Percentiles rank a stretch among this genome's conserved stretches.
Evolutionary conservation across 805 yeast genomes (phyloP).

Genomic region (Ogataea angusta): DNA sequence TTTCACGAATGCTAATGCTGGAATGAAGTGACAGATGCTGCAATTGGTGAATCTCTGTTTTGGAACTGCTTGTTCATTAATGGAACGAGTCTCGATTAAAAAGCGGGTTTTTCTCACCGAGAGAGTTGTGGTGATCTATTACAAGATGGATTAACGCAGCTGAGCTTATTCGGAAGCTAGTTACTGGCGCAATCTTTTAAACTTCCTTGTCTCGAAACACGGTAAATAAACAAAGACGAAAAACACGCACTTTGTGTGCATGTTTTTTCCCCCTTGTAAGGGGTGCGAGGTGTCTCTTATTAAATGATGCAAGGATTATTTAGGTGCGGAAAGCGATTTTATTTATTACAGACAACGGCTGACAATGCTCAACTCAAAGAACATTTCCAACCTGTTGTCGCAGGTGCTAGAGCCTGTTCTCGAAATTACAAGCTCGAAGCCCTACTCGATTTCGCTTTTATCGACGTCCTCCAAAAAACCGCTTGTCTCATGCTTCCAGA

Average conservation of each 20-base stretch:
- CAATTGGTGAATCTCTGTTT: background rate
- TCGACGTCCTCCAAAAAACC: conserved; percentile 29
- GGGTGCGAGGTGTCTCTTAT: conserved; percentile 3
- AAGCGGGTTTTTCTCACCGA: background rate
- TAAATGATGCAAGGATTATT: no score
- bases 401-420: conserved; percentile 29
- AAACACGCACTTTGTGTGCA: conserved; percentile 10
- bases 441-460: conserved; percentile 31
- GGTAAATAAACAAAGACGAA: conserved; percentile 11
- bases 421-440: conserved; percentile 22
- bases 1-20: conserved; percentile 9
- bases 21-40: conserved; percentile 2
- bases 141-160: background rate
- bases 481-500: conserved; percentile 28
- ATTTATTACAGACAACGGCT: background rate
- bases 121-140: background rate
- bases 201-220: conserved; percentile 8
- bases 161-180: background rate
- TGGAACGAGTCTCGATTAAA: background rate
- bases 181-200: background rate
- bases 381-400: conserved; percentile 26
- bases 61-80: conserved; percentile 5
- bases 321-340: no score
- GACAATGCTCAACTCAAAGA: conserved; percentile 30
- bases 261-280: conserved; percentile 9